Evolutionary conservation across 768 basidiomycete genomes (phyloP), one percentile per base, ranked within the genome.

Genomic region (Tylopilus felleus): DNA sequence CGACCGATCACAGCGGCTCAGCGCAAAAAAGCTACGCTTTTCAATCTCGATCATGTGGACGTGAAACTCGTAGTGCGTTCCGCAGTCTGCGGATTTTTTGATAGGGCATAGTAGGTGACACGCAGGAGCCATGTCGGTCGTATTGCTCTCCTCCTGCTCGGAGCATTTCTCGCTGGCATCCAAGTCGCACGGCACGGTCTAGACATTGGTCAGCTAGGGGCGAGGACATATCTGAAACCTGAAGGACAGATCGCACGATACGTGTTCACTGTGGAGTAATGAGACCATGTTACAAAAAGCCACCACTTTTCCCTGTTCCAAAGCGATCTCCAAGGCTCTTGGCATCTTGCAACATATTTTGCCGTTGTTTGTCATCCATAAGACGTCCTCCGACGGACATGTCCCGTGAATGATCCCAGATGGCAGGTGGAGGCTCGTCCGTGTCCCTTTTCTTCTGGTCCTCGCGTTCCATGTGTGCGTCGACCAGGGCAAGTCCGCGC

Each of bases 331-430:
- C 85, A 16, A 98, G 75, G 7, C 85, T 84, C 57, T 81, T 84
- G 12, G 93, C 87, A 59, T 98, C 94, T 52, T 78, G 80, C 63
- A 98, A 77, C 68, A 92, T 77, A 64, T 84, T 84, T 51, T 80
- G 77, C 57, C 96, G 78, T 65, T 90, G 85, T 42, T 76, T 79
- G 55, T 97, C 95, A 63, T 92, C 93, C 90, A 99, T 89, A 28
- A 97, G 75, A 47, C 90, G 75, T 14, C 96, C 95, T 2, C 86
- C 85, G 4, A 96, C 62, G 3, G 80, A 80, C 94, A 99, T 97
- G 69, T 96, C 93, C 27, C 93, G 78, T 33, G 83, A 75, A 63
- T 91, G 93, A 61, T 99, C 96, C 96, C 96, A 98, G 25, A 98
- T 91, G 0, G 65, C 85, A 0, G 82, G 73, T 0, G 80, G 74